A percentile compares a stretch with the other conserved stretches of the same genome.
Evolutionary conservation across 345 rosid species (phyloP).

Genomic region (Citrus sp.): DNA sequence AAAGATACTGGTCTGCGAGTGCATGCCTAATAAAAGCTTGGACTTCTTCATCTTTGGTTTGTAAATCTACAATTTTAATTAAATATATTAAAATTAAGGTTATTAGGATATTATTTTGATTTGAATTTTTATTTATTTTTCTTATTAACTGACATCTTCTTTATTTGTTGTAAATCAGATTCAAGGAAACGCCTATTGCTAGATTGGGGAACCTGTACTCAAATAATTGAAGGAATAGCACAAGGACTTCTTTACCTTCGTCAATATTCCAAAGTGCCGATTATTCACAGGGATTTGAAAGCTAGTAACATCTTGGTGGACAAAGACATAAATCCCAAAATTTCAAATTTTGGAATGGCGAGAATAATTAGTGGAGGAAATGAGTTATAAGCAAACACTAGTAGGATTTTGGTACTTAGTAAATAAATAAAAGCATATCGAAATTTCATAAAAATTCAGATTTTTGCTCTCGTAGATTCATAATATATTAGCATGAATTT

Average conservation of each 20-base stretch:
- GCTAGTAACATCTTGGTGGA: conserved; percentile 47
- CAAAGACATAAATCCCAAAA: conserved; percentile 40
- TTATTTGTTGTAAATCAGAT: too few relatives aligned
- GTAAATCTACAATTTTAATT: background rate
- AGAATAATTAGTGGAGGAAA: conserved; percentile 2
- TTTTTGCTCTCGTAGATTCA: too few relatives aligned
- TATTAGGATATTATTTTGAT: too few relatives aligned
- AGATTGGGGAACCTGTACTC: conserved; percentile 13
- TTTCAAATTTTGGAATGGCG: conserved; percentile 40
- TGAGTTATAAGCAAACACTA: background rate
- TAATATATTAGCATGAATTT: too few relatives aligned
- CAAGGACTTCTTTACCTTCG: conserved; percentile 54
- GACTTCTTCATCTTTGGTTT: conserved; percentile 44
- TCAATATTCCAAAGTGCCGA: conserved; percentile 39
- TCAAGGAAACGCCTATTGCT: background rate
- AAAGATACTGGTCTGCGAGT: conserved; percentile 26
- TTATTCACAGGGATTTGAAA: conserved; percentile 32
- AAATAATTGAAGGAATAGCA: conserved; percentile 38
- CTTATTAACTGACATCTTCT: background rate
- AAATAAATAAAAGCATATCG: background rate
- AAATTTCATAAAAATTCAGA: too few relatives aligned
- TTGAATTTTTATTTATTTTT: background rate
- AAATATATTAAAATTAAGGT: too few relatives aligned
- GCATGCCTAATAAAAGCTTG: conserved; percentile 33
- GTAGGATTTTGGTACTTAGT: conserved; percentile 15